Base-by-base conservation (phyloP, 2,329 filamentous ascomycete species). In the Lachnellula subtilissima region DNA sequence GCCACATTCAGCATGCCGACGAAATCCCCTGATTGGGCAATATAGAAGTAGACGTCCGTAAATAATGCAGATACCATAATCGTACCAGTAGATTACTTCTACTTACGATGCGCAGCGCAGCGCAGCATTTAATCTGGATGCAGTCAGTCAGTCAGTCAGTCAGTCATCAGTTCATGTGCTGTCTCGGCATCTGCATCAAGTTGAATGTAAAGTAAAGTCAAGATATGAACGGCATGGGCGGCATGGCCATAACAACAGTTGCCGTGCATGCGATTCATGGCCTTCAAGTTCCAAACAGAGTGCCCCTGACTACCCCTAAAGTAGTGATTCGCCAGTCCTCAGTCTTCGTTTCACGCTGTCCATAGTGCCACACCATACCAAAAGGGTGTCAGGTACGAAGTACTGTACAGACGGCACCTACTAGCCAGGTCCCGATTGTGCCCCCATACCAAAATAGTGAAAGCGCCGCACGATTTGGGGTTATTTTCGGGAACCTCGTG, bases 401-500 rank as follows among this genome's bases (percentile, higher is more conserved):
- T n/a, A 8, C 25, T 22, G 22, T 1, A 40, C 37, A 40, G 14
- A n/a, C 25, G 25, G 25, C 25, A 28, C 25, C 22, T 22, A 22
- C 25, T n/a, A 39, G 37, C 37, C 37, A 39, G 37, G 37, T 39
- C 12, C 37, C 37, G 37, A 12, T 12, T 15, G 37, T 15, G 5
- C 15, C 12, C n/a, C 8, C 37, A 17, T 40, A 40, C 22, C 22
- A 2, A 7, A 9, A 43, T 5, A 5, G 49, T 17, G 19, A 39
- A 22, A 51, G 37, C 15, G 39, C 40, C 25, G 25, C 22, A 14
- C 46, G 39, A 23, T 40, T 52, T 46, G 4, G 50, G 50, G 39
- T 37, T 52, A 47, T 52, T 52, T 52, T 52, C 40, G 50, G 50
- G 36, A 12, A 15, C 37, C 35, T 40, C 15, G 50, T 28, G 48